These are phyloP conservation scores for Pleurotus cornucopiae DNA, from an alignment of 768 basidiomycete species.

Conservation along the genomic window DNA sequence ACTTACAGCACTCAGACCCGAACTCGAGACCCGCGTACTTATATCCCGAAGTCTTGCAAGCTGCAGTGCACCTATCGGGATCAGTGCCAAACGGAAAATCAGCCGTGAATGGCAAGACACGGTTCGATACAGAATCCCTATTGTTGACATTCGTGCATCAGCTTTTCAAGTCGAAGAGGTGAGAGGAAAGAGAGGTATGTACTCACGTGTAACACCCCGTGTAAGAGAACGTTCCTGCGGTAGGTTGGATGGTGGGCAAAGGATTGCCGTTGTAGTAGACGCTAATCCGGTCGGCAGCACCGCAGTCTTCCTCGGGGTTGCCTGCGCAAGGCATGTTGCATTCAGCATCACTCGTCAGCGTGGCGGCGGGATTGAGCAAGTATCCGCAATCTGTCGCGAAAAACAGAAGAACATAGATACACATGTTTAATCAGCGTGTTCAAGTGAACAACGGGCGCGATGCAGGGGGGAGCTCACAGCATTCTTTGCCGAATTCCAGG, in stretches of 20 bases:
- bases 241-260: background rate
- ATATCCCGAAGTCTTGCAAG: background rate
- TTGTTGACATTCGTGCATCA: background rate
- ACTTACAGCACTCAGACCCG: background rate
- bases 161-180: background rate
- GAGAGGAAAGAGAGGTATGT: background rate
- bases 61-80: constrained; percentile 5
- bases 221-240: background rate
- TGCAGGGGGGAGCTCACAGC: constrained; percentile 10
- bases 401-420: no score
- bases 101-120: background rate
- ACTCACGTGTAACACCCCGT: constrained; percentile 3
- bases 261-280: constrained; percentile 7
- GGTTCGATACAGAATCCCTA: background rate
- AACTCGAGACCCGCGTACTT: constrained; percentile 3
- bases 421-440: no score
- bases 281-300: background rate
- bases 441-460: no score
- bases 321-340: constrained; percentile 6
- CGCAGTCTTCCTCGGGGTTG: background rate
- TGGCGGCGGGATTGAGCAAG: background rate
- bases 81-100: constrained; percentile 3
- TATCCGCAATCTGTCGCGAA: constrained; percentile 5
- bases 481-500: constrained; percentile 14
- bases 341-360: background rate